Conservation (phyloP, 2,329 filamentous ascomycete genomes). For the Trichoderma lentiforme region DNA sequence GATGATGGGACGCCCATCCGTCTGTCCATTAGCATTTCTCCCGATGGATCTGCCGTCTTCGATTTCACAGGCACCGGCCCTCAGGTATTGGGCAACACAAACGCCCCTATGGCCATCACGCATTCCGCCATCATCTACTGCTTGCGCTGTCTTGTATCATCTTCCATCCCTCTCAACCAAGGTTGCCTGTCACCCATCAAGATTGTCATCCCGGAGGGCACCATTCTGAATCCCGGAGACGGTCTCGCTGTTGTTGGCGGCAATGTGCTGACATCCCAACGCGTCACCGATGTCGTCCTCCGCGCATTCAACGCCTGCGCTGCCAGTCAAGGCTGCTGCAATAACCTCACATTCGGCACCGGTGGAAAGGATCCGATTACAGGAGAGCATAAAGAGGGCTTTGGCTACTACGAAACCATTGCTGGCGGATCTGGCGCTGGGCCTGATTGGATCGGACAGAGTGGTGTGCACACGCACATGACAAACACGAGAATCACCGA, state of each 20-base stretch:
- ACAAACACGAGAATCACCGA: constrained; percentile 85
- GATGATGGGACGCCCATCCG: constrained; percentile 80
- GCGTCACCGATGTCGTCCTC: constrained; percentile 79
- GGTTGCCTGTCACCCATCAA: constrained; percentile 76
- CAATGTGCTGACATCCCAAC: constrained; percentile 76
- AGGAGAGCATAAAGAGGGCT: constrained; percentile 50
- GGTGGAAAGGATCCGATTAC: constrained; percentile 66
- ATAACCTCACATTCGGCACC: constrained; percentile 82
- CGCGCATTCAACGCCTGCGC: constrained; percentile 77
- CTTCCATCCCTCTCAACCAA: constrained; percentile 84
- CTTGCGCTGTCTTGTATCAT: constrained; percentile 72
- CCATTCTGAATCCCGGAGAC: constrained; percentile 71
- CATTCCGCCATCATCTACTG: constrained; percentile 76
- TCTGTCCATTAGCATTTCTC: constrained; percentile 71
- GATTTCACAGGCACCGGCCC: constrained; percentile 34
- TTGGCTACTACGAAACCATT: constrained; percentile 86
- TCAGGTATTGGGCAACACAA: constrained; percentile 34
- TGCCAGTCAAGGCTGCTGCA: constrained; percentile 75
- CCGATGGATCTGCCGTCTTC: constrained; percentile 71
- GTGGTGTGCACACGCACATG: constrained; percentile 80
- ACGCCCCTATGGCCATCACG: constrained; percentile 34
- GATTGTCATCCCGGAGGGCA: constrained; percentile 68
- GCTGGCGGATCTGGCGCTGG: constrained; percentile 74
- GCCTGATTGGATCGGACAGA: constrained; percentile 67
- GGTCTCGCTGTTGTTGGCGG: constrained; percentile 79